phyloP scores from a whole-genome alignment of 345 rosid species.

The Eucalyptus marginata region DNA sequence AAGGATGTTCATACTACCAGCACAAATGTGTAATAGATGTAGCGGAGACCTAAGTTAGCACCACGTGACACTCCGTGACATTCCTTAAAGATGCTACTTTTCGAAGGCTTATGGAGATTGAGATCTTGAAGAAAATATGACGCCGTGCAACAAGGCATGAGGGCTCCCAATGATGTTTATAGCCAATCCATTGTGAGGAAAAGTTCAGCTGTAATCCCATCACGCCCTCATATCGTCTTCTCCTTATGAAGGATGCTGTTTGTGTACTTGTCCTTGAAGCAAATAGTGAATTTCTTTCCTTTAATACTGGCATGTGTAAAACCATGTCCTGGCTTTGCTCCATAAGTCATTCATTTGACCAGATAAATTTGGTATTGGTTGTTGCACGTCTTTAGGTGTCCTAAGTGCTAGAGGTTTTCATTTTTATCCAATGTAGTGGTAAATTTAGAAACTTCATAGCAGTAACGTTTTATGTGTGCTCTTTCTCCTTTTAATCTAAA shows the following conservation, averaged over 20 bases:
- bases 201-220: neutral
- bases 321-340: no score
- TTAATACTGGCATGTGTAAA: no score
- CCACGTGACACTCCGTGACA: neutral
- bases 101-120: neutral
- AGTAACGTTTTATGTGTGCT: no score
- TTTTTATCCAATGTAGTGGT: no score
- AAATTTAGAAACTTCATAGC: no score
- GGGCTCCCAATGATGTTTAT: neutral
- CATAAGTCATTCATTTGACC: no score
- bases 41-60: neutral
- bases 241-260: neutral
- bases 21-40: neutral
- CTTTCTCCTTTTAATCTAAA: no score
- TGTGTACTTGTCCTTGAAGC: no score
- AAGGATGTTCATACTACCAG: neutral
- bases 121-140: neutral
- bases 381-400: no score
- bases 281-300: no score
- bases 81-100: neutral
- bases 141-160: neutral
- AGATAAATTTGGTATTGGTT: no score
- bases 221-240: neutral
- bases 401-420: no score
- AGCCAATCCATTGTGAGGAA: neutral